Percentiles rank a stretch among this genome's conserved stretches.
Evolutionary conservation across 2,329 filamentous ascomycete species (phyloP).

Genomic region (Phialocephala sp.): DNA sequence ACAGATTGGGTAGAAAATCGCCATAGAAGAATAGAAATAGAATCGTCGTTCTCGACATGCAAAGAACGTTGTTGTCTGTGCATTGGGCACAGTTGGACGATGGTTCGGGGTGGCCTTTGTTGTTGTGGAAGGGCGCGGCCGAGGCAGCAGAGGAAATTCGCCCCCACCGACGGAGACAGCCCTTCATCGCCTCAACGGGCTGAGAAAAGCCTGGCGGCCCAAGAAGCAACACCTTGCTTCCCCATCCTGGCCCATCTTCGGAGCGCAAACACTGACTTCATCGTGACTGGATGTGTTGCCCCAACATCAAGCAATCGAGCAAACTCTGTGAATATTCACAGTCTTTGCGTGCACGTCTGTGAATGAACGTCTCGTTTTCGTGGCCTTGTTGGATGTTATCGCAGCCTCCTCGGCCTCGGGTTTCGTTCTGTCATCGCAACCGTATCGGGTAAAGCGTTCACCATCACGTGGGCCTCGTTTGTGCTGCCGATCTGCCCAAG

Average conservation of each 20-base stretch:
- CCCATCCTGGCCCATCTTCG: not conserved
- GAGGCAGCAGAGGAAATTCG: slow-evolving; percentile 5
- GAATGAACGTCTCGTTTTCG: not conserved
- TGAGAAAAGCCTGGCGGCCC: slow-evolving; percentile 4
- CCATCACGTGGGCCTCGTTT: not conserved
- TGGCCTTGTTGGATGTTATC: slow-evolving; percentile 8
- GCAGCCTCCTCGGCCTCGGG: slow-evolving; percentile 2
- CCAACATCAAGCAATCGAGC: not conserved
- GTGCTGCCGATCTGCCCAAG: not conserved
- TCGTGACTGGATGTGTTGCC: not conserved
- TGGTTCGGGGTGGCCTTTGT: not conserved
- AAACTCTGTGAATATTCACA: too few species aligned
- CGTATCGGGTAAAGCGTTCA: not conserved
- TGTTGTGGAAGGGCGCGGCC: not conserved
- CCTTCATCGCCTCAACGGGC: slow-evolving; percentile 4
- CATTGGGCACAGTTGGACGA: not conserved
- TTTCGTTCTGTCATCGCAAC: slow-evolving; percentile 4
- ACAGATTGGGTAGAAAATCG: not conserved
- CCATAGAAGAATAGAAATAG: not conserved
- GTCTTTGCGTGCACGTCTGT: not conserved
- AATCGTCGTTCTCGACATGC: not conserved
- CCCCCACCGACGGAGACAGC: slow-evolving; percentile 1
- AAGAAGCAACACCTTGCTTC: not conserved
- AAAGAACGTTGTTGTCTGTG: not conserved
- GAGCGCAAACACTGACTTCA: not conserved